Evolutionary conservation across 352 stramenopile species (phyloP), one percentile per base, ranked within the genome.

Genomic region (Phytophthora citrophthora): DNA sequence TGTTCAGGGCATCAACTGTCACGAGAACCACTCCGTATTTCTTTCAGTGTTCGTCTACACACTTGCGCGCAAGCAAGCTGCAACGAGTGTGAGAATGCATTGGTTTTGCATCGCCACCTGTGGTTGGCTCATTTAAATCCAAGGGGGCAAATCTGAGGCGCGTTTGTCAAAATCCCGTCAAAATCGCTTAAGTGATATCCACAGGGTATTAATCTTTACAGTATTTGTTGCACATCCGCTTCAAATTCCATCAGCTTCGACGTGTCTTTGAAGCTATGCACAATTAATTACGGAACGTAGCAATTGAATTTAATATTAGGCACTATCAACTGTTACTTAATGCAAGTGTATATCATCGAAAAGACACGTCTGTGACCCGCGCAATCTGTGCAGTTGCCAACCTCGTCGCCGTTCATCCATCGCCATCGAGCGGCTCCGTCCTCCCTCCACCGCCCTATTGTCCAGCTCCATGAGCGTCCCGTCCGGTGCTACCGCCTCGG

Each of bases 391-490:
- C 49, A 32, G 26, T 20, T 16, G 27, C 20, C 41, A 40, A 23
- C 44, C 6, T 4, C 54, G 15, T 24, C 36, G 23, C 54, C 50
- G 49, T 61, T 61, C 51, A 62, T 54, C 50, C 56, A 52, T n/a
- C 52, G 23, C 34, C 18, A 11, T 8, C 4, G 29, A 55, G 32
- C 40, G n/a, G 31, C 56, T 50, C 46, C 16, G 34, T 27, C 11
- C 43, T 24, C 32, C 41, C 52, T 18, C 16, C 54, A 41, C 43
- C 32, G 44, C 20, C 34, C 12, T 15, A 61, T 56, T 61, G 43
- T 41, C 52, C 52, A 57, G 34, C 52, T 45, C 52, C 45, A 72
- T 72, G 64, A 72, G 64, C 54, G 64, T 53, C 26, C 64, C 64
- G 29, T 68, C 58, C 46, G 58, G 58, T 23, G 64, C 64, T 18